Evolutionary conservation across 1,284 basidiomycete genomes (phyloP).

Genomic region (Cutaneotrichosporon dermatis): DNA sequence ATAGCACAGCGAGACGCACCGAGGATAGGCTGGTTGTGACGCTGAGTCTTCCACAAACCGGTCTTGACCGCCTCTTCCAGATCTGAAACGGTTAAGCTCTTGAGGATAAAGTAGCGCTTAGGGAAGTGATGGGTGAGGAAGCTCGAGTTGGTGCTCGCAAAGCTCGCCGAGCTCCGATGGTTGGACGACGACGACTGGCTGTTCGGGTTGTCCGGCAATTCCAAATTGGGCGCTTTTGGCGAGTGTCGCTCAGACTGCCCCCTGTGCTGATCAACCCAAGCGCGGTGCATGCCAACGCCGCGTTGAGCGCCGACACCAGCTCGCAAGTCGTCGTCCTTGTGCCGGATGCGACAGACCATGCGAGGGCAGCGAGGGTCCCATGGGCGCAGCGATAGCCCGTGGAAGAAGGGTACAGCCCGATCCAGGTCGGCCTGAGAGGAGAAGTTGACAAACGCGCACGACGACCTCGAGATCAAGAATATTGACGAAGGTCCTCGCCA

Average conservation of each 20-base stretch:
- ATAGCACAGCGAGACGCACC: slow-evolving; percentile 19
- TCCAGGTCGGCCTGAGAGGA: slow-evolving; percentile 61
- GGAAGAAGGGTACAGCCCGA: slow-evolving; percentile 65
- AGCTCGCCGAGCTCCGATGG: slow-evolving; percentile 56
- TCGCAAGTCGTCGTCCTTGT: slow-evolving; percentile 77
- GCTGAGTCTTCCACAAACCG: slow-evolving; percentile 86
- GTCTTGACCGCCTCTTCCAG: slow-evolving; percentile 77
- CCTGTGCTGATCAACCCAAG: slow-evolving; percentile 63
- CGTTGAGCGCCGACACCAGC: slow-evolving; percentile 89
- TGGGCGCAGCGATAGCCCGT: slow-evolving; percentile 51
- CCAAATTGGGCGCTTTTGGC: slow-evolving; percentile 29
- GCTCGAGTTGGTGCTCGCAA: slow-evolving; percentile 51
- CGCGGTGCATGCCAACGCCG: slow-evolving; percentile 75
- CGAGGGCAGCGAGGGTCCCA: slow-evolving; percentile 68
- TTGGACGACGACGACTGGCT: slow-evolving; percentile 14
- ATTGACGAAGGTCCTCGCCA: slow-evolving; percentile 72
- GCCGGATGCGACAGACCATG: slow-evolving; percentile 79
- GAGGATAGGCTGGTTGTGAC: slow-evolving; percentile 81
- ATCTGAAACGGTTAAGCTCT: slow-evolving; percentile 75
- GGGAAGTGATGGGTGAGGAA: slow-evolving; percentile 72
- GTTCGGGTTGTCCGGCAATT: slow-evolving; percentile 21
- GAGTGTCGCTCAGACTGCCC: slow-evolving; percentile 28
- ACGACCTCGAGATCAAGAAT: slow-evolving; percentile 86
- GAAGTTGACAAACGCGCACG: slow-evolving; percentile 91
- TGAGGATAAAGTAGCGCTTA: slow-evolving; percentile 85